A percentile compares a stretch with the other conserved stretches of the same genome.
These are phyloP conservation scores for Claviceps africana DNA, from an alignment of 2,329 filamentous ascomycete genomes.

Conservation along the genomic window DNA sequence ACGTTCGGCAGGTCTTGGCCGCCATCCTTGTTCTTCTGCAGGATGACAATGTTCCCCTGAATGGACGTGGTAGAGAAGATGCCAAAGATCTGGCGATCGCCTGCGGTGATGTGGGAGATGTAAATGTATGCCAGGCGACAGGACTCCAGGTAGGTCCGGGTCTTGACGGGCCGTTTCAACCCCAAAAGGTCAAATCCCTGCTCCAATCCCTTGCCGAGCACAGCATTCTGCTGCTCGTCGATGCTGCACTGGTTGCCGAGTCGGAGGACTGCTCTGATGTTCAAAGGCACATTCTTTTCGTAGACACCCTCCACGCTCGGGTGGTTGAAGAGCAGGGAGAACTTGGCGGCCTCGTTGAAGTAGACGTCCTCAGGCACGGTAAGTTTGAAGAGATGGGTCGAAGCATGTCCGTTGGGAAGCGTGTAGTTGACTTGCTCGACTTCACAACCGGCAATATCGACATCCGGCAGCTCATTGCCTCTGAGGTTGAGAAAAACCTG, in stretches of 20 bases:
- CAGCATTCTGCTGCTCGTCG: conserved; percentile 77
- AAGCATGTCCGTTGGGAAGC: conserved; percentile 86
- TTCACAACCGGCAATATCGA: conserved; percentile 71
- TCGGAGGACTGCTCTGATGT: conserved; percentile 73
- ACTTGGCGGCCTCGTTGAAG: conserved; percentile 69
- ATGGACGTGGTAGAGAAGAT: conserved; percentile 73
- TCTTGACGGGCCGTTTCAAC: conserved; percentile 53
- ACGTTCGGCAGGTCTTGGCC: conserved; percentile 78
- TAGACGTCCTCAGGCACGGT: conserved; percentile 82
- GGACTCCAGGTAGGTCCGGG: conserved; percentile 57
- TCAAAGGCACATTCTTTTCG: conserved; percentile 80
- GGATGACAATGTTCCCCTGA: conserved; percentile 76
- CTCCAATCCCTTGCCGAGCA: conserved; percentile 83
- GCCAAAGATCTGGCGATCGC: conserved; percentile 85
- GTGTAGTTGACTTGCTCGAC: conserved; percentile 91
- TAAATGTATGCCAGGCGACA: conserved; percentile 73
- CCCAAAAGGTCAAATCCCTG: conserved; percentile 80
- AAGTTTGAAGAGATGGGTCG: conserved; percentile 86
- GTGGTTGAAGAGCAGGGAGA: conserved; percentile 75
- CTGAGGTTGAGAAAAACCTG: conserved; percentile 89
- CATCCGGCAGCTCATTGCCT: conserved; percentile 71
- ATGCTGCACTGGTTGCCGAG: conserved; percentile 88
- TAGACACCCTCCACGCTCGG: conserved; percentile 95
- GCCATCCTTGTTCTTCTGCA: conserved; percentile 67
- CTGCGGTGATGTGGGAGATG: conserved; percentile 80